These are phyloP conservation scores for Exophiala lecanii-corni DNA, from an alignment of 2,329 filamentous ascomycete genomes.

Conservation along the genomic window DNA sequence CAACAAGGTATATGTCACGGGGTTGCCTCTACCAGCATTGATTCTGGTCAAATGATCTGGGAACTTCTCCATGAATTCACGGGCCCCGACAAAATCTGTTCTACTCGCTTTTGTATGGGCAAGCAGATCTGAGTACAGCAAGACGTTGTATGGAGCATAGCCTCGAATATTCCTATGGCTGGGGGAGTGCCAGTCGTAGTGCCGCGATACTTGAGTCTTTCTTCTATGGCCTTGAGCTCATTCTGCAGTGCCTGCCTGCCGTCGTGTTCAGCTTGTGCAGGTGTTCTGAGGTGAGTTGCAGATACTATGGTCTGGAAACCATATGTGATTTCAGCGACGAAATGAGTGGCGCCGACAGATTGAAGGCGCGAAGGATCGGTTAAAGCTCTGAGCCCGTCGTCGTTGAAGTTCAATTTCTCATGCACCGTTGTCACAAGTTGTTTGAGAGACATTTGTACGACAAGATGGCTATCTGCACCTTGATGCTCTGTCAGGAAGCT, in stretches of 20 bases:
- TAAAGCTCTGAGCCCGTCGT: constrained; percentile 2
- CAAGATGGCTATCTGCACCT: constrained; percentile 6
- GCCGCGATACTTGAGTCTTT: no score
- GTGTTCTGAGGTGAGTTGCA: not conserved
- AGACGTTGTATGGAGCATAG: no score
- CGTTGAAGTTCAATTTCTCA: constrained; percentile 17
- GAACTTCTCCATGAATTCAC: constrained; percentile 23
- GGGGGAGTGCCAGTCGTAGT: no score
- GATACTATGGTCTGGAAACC: constrained; percentile 16
- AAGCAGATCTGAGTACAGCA: not conserved
- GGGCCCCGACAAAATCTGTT: constrained; percentile 4
- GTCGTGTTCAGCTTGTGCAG: not conserved
- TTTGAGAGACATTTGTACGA: constrained; percentile 15
- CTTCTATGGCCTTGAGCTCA: not conserved
- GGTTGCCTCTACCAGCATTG: constrained; percentile 27
- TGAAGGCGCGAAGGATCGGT: constrained; percentile 1
- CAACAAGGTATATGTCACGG: constrained; percentile 27
- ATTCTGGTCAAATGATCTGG: constrained; percentile 20
- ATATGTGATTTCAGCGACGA: constrained; percentile 22
- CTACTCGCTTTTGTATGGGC: not conserved
- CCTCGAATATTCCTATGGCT: no score
- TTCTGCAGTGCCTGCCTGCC: not conserved
- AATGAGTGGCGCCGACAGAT: constrained; percentile 16
- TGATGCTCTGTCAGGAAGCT: constrained; percentile 13
- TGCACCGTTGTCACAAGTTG: constrained; percentile 14